These are phyloP conservation scores for Filosporella fistucella DNA, from an alignment of 495 filamentous ascomycete genomes.

Conservation along the genomic window DNA sequence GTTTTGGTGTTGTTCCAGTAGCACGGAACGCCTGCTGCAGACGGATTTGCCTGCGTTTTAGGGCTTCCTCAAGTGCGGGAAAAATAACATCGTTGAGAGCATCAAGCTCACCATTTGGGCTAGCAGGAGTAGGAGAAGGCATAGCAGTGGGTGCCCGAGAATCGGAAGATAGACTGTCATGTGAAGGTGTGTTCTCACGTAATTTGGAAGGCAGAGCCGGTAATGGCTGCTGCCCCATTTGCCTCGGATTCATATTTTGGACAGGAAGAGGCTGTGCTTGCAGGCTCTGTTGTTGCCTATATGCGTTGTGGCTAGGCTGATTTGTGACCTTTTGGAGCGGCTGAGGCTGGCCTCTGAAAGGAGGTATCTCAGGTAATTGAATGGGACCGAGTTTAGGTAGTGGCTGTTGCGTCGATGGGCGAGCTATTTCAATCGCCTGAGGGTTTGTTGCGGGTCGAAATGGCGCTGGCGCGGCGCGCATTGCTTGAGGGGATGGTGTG, in stretches of 20 bases:
- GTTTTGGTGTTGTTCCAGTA: conserved; percentile 37
- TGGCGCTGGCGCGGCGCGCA: not conserved
- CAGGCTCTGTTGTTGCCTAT: conserved; percentile 28
- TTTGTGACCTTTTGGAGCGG: conserved; percentile 30
- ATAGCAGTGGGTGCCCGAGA: conserved; percentile 23
- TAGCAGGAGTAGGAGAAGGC: conserved; percentile 22
- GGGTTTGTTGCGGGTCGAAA: not conserved
- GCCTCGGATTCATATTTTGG: conserved; percentile 22
- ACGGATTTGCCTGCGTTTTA: conserved; percentile 69
- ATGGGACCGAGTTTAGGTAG: conserved; percentile 30
- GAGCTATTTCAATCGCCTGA: conserved; percentile 15
- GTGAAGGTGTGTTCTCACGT: conserved; percentile 21
- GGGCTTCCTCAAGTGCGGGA: conserved; percentile 83
- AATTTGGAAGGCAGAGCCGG: conserved; percentile 25
- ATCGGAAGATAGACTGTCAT: conserved; percentile 19
- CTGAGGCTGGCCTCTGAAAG: conserved; percentile 35
- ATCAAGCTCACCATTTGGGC: conserved; percentile 24
- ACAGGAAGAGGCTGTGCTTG: not conserved
- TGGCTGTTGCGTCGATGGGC: conserved; percentile 19
- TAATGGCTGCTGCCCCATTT: conserved; percentile 19
- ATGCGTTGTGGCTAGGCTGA: conserved; percentile 24
- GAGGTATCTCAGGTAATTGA: conserved; percentile 49
- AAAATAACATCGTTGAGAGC: conserved; percentile 64
- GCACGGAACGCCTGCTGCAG: conserved; percentile 46
- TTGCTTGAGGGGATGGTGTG: conserved; percentile 16